Conservation (phyloP, 345 rosid genomes). For the Eucalyptus grandis region DNA sequence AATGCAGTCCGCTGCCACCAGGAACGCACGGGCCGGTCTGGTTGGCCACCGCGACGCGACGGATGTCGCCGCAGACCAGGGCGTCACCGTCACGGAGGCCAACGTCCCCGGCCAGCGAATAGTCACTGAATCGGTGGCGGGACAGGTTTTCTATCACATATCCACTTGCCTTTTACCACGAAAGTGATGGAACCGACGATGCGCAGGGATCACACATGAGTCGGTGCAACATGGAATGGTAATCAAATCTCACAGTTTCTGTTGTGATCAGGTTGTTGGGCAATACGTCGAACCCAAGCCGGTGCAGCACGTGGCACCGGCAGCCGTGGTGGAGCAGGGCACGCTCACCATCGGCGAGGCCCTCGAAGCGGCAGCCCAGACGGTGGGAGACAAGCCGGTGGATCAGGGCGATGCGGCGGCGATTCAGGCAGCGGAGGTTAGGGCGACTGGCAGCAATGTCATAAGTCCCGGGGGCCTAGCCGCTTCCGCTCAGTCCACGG, state of each 20-base stretch:
- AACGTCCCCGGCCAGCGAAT: conserved; percentile 36
- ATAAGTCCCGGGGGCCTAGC: conserved; percentile 44
- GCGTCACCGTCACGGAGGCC: conserved; percentile 48
- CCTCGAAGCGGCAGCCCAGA: conserved; percentile 34
- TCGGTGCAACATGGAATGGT: neutral
- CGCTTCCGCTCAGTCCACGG: conserved; percentile 65
- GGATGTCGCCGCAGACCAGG: conserved; percentile 17
- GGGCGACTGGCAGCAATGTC: conserved; percentile 46
- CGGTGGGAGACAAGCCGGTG: conserved; percentile 32
- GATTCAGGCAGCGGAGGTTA: conserved; percentile 58
- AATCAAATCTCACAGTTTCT: neutral
- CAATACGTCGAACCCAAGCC: conserved; percentile 36
- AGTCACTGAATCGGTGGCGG: conserved; percentile 49
- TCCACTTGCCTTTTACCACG: neutral
- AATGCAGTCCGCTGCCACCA: conserved; percentile 56
- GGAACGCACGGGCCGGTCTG: conserved; percentile 37
- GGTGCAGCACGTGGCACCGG: neutral
- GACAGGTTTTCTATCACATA: conserved; percentile 20
- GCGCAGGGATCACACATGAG: neutral
- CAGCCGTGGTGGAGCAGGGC: conserved; percentile 5
- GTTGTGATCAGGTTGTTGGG: conserved; percentile 24
- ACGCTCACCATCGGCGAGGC: conserved; percentile 62
- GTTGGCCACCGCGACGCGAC: conserved; percentile 29
- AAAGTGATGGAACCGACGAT: neutral
- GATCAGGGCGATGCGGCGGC: conserved; percentile 69